Evolutionary conservation across 495 filamentous ascomycete genomes (phyloP), one percentile per base, ranked within the genome.

Genomic region (Aspergillus haitiensis): DNA sequence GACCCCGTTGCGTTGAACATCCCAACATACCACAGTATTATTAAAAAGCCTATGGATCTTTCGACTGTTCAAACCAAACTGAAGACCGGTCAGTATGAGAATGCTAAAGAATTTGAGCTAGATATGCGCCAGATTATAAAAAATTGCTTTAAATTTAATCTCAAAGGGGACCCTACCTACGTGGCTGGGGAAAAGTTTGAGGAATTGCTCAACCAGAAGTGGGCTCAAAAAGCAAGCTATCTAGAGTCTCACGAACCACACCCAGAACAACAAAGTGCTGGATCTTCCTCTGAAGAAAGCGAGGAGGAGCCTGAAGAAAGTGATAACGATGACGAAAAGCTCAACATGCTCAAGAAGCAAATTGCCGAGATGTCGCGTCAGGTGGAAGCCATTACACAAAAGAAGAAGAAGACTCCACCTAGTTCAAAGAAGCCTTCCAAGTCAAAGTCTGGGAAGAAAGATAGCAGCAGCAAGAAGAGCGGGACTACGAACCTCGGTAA

Each of bases 31-130:
- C 91, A 92, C 70, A 92, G 87, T 64, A 75, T 98, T 63, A 89
- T 98, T 73, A 97, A 95, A 77, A 89, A 92, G 67, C 94, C 94
- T 2, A 98, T 98, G 94, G 94, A 98, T 66, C 76, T 98, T 27
- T 75, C 80, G 3, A 97, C 91, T 9, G 85, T 95, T 64, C 74
- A 79, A 54, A 74, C 78, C 51, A 97, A 96, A 72, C 79, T 96
- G 18, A 84, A 85, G 55, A 79, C 82, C 7, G 92, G 92, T n/a
- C 84, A 90, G 52, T 98, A 97, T 67, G 82, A 86, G 63, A 91
- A 81, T 52, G 82, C 87, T 6, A 90, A 90, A 71, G 94, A 98
- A 37, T 91, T 98, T 62, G 88, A 96, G 62, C 75, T 74, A 40
- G 93, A 98, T 69, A 82, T 96, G 47, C 82, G 82, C 18, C 81